phyloP scores from a whole-genome alignment of 2,329 filamentous ascomycete genomes.

The Ophiostoma quercus region DNA sequence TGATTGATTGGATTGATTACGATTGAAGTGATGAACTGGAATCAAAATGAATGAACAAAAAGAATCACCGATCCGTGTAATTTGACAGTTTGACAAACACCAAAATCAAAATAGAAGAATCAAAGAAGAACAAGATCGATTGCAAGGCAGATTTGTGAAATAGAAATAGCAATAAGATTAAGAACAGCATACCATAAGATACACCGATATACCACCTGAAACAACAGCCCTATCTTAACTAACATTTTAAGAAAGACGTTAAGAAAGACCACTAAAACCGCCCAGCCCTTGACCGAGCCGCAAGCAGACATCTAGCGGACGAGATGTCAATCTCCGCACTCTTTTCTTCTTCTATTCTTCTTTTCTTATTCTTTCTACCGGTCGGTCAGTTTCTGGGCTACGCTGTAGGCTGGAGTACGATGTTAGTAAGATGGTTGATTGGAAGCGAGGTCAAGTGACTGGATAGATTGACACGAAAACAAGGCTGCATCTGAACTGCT shows the following conservation, averaged over 20 bases:
- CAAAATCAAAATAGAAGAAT: neutral
- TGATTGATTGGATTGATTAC: too few relatives aligned
- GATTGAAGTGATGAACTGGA: neutral
- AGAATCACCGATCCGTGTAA: too few relatives aligned
- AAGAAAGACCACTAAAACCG: neutral
- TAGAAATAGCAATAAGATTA: neutral
- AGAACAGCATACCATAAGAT: neutral
- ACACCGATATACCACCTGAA: neutral
- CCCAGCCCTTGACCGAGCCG: slow-evolving; percentile 11
- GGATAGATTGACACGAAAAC: too few relatives aligned
- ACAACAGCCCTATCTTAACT: neutral
- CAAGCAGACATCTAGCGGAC: neutral
- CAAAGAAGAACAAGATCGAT: neutral
- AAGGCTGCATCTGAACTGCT: too few relatives aligned
- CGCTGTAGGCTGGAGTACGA: slow-evolving; percentile 18
- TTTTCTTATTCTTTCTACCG: neutral
- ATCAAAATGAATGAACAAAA: neutral
- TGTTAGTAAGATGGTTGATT: too few relatives aligned
- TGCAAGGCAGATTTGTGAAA: slow-evolving; percentile 5
- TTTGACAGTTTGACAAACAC: too few relatives aligned
- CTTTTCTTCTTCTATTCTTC: too few relatives aligned
- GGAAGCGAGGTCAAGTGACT: too few relatives aligned
- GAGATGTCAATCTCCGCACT: neutral
- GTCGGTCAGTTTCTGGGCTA: slow-evolving; percentile 19
- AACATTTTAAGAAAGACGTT: neutral